A percentile compares a stretch with the other conserved stretches of the same genome.
phyloP scores from a whole-genome alignment of 371 early-diverging fungal genomes.

The Mortierella sp. region DNA sequence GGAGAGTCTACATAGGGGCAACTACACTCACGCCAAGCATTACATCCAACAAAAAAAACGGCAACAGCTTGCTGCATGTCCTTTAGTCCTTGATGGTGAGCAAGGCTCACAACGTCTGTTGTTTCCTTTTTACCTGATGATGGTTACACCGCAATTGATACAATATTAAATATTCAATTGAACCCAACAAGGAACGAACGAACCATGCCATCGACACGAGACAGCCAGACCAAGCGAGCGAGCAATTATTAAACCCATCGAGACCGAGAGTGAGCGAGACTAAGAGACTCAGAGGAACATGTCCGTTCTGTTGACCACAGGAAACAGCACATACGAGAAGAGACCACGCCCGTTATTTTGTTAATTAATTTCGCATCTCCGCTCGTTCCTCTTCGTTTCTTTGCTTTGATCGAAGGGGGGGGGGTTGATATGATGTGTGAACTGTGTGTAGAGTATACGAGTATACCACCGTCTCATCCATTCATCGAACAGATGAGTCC shows the following conservation, averaged over 20 bases:
- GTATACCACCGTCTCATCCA: too few species aligned
- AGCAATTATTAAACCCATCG: neutral
- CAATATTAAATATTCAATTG: neutral
- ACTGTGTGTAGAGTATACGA: neutral
- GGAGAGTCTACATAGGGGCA: neutral
- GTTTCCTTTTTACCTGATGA: slow-evolving; percentile 9
- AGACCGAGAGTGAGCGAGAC: neutral
- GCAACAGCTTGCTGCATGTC: too few species aligned
- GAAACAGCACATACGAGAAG: neutral
- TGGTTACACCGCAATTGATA: slow-evolving; percentile 15
- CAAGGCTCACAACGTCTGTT: neutral
- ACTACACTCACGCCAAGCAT: slow-evolving; percentile 5
- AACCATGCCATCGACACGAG: neutral
- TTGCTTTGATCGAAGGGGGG: slow-evolving; percentile 9
- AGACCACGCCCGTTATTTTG: neutral
- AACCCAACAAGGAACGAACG: neutral
- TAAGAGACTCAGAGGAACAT: neutral
- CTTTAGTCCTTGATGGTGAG: too few species aligned
- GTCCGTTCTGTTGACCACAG: neutral
- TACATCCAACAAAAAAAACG: too few species aligned
- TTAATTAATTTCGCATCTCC: slow-evolving; percentile 2
- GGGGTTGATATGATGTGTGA: neutral
- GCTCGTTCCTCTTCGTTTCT: neutral
- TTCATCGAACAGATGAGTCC: neutral
- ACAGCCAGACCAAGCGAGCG: neutral